Evolutionary conservation across 1,139 yeast genomes (phyloP), one percentile per base, ranked within the genome.

Genomic region (Saccharomyces pastorianus): DNA sequence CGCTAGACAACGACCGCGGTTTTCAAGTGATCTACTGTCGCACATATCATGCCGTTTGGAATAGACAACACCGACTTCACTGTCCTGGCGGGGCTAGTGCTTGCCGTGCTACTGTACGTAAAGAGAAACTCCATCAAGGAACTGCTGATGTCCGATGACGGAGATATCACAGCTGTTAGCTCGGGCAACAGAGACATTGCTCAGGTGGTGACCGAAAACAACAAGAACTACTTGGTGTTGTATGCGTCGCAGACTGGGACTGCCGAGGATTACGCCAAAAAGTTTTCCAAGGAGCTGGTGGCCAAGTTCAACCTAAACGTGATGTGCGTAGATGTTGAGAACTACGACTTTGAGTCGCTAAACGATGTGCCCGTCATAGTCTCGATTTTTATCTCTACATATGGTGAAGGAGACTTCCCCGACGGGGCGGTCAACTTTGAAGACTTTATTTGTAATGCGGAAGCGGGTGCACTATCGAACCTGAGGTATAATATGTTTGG

Each of bases 191-290:
- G 89, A 65, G 83, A 89, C 67, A 75, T 95, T 51, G 77, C 84
- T 32, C 82, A 83, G 58, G 82, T 82, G 14, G 73, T 90, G 62
- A 75, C 76, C 54, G 75, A 76, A 49, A 84, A 84, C 64, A 77
- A 80, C 59, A 91, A 93, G 72, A 85, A 87, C 63, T 85, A 88
- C 51, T 76, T 87, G 46, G 84, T 93, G n/a, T 80, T 93, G 61
- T 95, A 80, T 69, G 98, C 96, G 5, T 91, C 99, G 5, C 99
- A 93, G 73, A 95, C 99, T 11, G 99, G 99, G 61, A 93, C 99
- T n/a, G 96, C 99, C 50, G 99, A 93, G 73, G 99, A 93, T 69
- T 93, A 90, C 65, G 96, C 97, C 23, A 81, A 87, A 62, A 88
- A 95, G 69, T 83, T 90, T 63, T 82, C 96, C 50, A 90, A 90